Evolutionary conservation across 805 yeast species (phyloP).

Genomic region (Ascoidea tarda): DNA sequence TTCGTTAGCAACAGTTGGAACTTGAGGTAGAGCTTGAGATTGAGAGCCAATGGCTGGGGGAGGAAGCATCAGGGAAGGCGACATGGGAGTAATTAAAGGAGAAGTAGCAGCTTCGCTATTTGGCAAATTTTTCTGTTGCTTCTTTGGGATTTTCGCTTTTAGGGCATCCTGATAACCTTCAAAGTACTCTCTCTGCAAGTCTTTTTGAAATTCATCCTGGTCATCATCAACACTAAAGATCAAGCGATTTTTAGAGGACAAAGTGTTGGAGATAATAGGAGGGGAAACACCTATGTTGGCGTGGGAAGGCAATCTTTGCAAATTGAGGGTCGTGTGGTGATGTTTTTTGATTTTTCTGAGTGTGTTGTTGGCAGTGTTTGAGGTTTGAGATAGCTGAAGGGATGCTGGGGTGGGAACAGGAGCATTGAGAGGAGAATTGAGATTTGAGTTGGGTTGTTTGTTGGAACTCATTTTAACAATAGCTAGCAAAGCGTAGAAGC

Average conservation of each 20-base stretch:
- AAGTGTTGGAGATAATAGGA: background rate
- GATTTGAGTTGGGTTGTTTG: background rate
- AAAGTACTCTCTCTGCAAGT: constrained; percentile 40
- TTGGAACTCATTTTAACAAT: background rate
- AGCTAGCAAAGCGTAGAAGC: too few relatives aligned
- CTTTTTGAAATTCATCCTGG: constrained; percentile 54
- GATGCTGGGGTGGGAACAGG: background rate
- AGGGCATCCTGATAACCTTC: constrained; percentile 69
- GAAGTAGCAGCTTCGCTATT: background rate
- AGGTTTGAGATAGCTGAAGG: background rate
- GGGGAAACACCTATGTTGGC: background rate
- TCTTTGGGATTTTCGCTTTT: constrained; percentile 27
- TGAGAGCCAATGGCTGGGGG: constrained; percentile 1
- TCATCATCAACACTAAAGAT: constrained; percentile 77
- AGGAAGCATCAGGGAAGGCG: constrained; percentile 4
- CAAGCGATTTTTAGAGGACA: constrained; percentile 9
- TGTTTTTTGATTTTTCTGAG: background rate
- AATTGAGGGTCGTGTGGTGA: background rate
- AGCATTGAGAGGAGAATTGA: background rate
- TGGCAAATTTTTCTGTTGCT: constrained; percentile 13
- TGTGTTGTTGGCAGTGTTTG: too few relatives aligned
- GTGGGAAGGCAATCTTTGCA: background rate
- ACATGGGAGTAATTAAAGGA: constrained; percentile 1
- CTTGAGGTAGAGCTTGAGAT: background rate
- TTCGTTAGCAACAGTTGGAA: background rate